Evolutionary conservation across 2,329 filamentous ascomycete genomes (phyloP).

Genomic region (Fusarium dimerum): DNA sequence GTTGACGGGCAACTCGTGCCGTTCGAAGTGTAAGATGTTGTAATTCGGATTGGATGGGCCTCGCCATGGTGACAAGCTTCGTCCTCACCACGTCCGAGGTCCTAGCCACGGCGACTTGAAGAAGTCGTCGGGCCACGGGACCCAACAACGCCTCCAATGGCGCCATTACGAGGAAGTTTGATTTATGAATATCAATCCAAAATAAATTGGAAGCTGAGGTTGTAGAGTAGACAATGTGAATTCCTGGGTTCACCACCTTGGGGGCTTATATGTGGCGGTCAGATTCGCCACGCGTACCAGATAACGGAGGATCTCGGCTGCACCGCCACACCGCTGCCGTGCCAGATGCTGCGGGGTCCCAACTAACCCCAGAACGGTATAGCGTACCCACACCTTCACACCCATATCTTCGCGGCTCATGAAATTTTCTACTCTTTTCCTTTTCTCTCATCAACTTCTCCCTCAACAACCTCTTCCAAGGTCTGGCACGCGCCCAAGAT

Average conservation of each 20-base stretch:
- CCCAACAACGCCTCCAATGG: conserved; percentile 59
- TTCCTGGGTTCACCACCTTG: not conserved
- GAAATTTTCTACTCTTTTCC: conserved; percentile 23
- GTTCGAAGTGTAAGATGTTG: conserved; percentile 48
- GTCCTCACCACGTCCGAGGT: conserved; percentile 53
- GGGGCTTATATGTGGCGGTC: conserved; percentile 27
- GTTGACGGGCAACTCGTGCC: conserved; percentile 45
- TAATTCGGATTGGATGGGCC: conserved; percentile 47
- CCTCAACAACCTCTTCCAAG: conserved; percentile 17
- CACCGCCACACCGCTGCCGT: conserved; percentile 37
- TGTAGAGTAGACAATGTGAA: conserved; percentile 17
- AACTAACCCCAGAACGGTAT: conserved; percentile 18
- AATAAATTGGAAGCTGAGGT: conserved; percentile 19
- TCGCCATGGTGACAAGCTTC: conserved; percentile 48
- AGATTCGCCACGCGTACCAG: conserved; percentile 29
- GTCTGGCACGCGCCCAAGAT: conserved; percentile 20
- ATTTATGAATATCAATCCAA: conserved; percentile 18
- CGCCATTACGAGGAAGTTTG: conserved; percentile 48
- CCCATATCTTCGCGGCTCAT: conserved; percentile 23
- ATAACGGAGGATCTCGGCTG: conserved; percentile 28
- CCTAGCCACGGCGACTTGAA: conserved; percentile 53
- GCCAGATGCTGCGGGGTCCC: conserved; percentile 25
- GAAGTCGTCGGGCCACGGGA: conserved; percentile 55
- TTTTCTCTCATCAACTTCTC: conserved; percentile 20
- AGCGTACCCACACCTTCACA: conserved; percentile 29